Evolutionary conservation across 2,329 filamentous ascomycete species (phyloP), one percentile per base, ranked within the genome.

Genomic region (Dothideomycetes sp.): DNA sequence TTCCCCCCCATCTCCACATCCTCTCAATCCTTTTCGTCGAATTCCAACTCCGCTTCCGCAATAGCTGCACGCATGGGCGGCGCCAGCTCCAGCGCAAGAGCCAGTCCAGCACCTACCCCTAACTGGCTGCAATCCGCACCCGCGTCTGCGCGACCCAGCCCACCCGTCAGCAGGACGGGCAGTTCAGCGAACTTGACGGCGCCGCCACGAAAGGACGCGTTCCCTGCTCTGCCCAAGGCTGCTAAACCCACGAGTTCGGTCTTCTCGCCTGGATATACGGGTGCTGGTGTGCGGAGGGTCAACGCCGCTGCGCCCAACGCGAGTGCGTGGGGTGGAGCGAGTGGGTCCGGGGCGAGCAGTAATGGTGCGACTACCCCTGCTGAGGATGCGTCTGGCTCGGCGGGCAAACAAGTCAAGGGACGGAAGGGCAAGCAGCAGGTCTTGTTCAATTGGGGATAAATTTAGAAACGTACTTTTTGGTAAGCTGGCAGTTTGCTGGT

Each of bases 211-310:
- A 51, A 56, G 8, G 81, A 88, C 46, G 77, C 79, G 0, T 95
- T 95, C 61, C 89, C 88, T 0, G 80, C 86, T 2, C 70, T 95
- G 1, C 88, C 88, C 0, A 70, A 78, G 0, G 87, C 86, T 1
- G 73, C 83, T 0, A 95, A 79, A 51, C 75, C 75, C 3, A 74
- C 69, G 31, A 72, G 69, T 24, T 68, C 72, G 8, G 60, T 69
- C 27, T 70, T 69, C 54, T 66, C 59, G 22, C 68, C 68, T 3
- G 68, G 68, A 3, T 70, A 69, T 50, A 63, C 56, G 18, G 66
- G 66, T 4, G 52, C 57, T 24, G 65, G 63, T 32, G 62, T 62
- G 30, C 59, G 65, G 48, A 60, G 65, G 43, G 58, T 60, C 46
- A 62, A 63, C 37, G 46, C 59, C 43, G 55, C 56, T 39, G 59